Base-by-base conservation (phyloP, 2,329 filamentous ascomycete genomes). In the Trichocomaceae sp. region DNA sequence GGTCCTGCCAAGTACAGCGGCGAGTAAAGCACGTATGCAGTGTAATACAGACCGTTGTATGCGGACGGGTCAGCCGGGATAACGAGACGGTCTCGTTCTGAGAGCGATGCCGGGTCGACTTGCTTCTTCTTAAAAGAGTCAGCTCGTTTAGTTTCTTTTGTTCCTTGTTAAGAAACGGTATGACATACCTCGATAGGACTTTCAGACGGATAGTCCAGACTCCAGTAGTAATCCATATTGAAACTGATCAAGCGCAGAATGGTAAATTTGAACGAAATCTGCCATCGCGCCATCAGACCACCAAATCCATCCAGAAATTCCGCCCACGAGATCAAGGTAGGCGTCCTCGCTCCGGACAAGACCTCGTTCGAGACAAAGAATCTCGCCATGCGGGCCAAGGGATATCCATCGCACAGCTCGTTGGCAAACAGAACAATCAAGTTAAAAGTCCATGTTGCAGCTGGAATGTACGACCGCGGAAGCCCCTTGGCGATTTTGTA, bases 181-280 rank as follows among this genome's bases (percentile, higher is more conserved):
- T 39, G n/a, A 73, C 82, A 69, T 82, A 97, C 93, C 85, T 97
- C 92, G 42, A 96, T 71, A 8, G 86, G 79, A 64, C 83, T 91
- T 26, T 80, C 74, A 22, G 77, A 76, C 39, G 80, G 75, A 56
- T 82, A 79, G 60, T 87, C 83, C 2, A 87, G 71, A 63, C 88
- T 93, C 92, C 93, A 99, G 69, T 95, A 92, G 69, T 95, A 91
- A 72, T 99, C 93, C 67, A 99, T 72, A 69, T 97, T 97, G 79
- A 96, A 99, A 69, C 92, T 96, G 64, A 99, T 90, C 47, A 97
- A 78, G 5, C 93, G 85, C 54, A 99, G 76, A 23, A 97, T 86
- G 2, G 92, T 96, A 58, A 99, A 83, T 66, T 99, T 99, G 79
- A 99, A 99, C 5, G 96, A 79, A n/a, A 99, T 85, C 69, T 97